Base-by-base conservation (phyloP, 2,329 filamentous ascomycete genomes). In the Alternaria longipes region DNA sequence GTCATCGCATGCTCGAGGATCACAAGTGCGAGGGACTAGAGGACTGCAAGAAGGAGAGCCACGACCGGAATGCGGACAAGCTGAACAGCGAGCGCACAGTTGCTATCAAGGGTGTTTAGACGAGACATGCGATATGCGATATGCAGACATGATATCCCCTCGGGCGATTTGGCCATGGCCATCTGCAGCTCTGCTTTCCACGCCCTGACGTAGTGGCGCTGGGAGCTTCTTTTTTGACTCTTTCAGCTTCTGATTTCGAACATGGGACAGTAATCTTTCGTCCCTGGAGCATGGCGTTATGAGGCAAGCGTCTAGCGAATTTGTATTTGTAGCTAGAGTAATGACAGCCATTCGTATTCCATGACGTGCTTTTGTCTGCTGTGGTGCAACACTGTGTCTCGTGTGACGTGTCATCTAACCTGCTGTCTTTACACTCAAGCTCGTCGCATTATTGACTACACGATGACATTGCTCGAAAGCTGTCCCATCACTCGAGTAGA, bases 31-130 rank as follows among this genome's bases (percentile, higher is more conserved):
- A 87, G 66, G 93, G 93, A 41, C 84, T 99, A 59, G 95, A 98
- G 84, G 92, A 97, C 82, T 97, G 94, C 86, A 97, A 97, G 86
- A 95, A 97, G 84, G 93, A 97, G 80, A 94, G 92, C 49, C 93
- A 97, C 81, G 93, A 96, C 79, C 89, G 93, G 69, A 99, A 99
- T 79, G 92, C 93, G 61, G 91, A 93, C 68, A 94, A 96, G 83
- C 85, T 99, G 77, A 92, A 97, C 81, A 88, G 90, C 59, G 94
- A 99, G 85, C 87, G 94, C 76, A 99, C 95, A 47, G 91, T 94
- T 66, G 93, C 96, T 73, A 95, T 98, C 82, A 94, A 91, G 82
- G 94, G 94, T 64, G 90, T 97, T n/a, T 50, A 36, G 30, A 38
- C 40, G 26, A 22, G 34, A 40, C 14, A 36, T n/a, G 18, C 47